Percentiles rank a stretch among this genome's conserved stretches.
Evolutionary conservation across 2,329 filamentous ascomycete species (phyloP).

Genomic region (Fusarium sp.): DNA sequence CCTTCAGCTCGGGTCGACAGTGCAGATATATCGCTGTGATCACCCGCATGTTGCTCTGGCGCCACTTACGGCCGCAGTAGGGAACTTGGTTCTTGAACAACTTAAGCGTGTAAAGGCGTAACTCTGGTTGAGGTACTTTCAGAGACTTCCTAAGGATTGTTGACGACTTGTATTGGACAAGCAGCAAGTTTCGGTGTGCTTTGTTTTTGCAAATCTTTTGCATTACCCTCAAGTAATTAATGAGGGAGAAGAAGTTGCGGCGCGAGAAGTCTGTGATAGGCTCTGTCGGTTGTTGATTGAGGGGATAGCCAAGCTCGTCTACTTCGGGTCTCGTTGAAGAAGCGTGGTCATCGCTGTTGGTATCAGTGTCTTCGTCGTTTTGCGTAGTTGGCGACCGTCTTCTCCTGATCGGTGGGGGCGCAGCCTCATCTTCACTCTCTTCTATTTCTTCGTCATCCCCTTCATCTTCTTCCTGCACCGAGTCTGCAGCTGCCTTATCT

Average conservation of each 20-base stretch:
- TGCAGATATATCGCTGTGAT: conserved; percentile 97
- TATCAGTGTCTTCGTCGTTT: conserved; percentile 41
- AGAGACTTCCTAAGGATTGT: conserved; percentile 92
- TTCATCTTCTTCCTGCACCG: conserved; percentile 49
- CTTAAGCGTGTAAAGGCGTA: conserved; percentile 95
- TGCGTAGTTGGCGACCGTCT: conserved; percentile 57
- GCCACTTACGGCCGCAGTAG: conserved; percentile 98
- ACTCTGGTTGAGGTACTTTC: conserved; percentile 85
- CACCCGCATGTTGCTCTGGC: conserved; percentile 97
- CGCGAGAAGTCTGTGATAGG: conserved; percentile 92
- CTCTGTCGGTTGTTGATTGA: conserved; percentile 72
- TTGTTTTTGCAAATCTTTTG: conserved; percentile 98
- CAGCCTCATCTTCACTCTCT: conserved; percentile 79
- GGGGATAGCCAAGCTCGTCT: conserved; percentile 87
- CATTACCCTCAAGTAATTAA: conserved; percentile 95
- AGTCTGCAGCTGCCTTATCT: conserved; percentile 47
- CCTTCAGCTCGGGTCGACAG: conserved; percentile 88
- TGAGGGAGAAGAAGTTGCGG: conserved; percentile 93
- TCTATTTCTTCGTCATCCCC: conserved; percentile 50
- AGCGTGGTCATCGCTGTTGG: conserved; percentile 47
- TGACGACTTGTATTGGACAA: conserved; percentile 95
- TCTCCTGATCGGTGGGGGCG: conserved; percentile 82
- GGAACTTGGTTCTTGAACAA: conserved; percentile 99
- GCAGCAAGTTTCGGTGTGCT: conserved; percentile 89
- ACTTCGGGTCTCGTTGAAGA: conserved; percentile 66